Evolutionary conservation across 2,329 filamentous ascomycete species (phyloP).

Genomic region (Pseudocercospora vitis): DNA sequence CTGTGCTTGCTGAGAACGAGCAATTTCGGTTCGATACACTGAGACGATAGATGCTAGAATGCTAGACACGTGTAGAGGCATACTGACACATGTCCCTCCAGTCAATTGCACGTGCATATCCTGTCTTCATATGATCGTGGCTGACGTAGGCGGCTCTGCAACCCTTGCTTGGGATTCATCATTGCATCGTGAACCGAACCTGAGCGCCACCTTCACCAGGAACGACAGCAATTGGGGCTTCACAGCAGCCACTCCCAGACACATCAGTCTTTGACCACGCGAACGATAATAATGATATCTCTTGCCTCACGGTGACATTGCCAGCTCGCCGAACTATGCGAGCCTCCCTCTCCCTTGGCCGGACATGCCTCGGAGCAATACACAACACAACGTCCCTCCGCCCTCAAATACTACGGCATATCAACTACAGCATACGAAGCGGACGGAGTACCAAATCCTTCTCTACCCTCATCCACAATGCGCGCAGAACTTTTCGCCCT

Average conservation of each 20-base stretch:
- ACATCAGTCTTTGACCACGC: background rate
- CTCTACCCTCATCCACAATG: slow-evolving; percentile 27
- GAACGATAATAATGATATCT: background rate
- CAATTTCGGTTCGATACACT: too few species aligned
- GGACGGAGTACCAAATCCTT: slow-evolving; percentile 29
- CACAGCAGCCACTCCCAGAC: background rate
- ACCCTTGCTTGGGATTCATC: background rate
- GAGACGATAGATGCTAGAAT: too few species aligned
- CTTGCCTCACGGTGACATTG: slow-evolving; percentile 9
- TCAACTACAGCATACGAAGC: slow-evolving; percentile 34
- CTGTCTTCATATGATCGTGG: background rate
- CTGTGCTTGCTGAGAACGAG: background rate
- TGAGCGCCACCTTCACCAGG: background rate
- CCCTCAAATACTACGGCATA: slow-evolving; percentile 35
- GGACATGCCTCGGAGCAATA: slow-evolving; percentile 28
- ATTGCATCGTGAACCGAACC: slow-evolving; percentile 1
- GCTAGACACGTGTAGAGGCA: too few species aligned
- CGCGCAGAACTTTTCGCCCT: slow-evolving; percentile 30
- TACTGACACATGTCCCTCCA: too few species aligned
- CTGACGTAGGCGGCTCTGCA: slow-evolving; percentile 3
- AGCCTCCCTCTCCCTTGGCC: slow-evolving; percentile 29
- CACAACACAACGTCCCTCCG: slow-evolving; percentile 26
- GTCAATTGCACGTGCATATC: too few species aligned
- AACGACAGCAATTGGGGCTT: background rate
- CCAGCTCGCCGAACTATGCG: slow-evolving; percentile 31